Evolutionary conservation across 495 filamentous ascomycete species (phyloP), one percentile per base, ranked within the genome.

Genomic region (Pseudevernia furfuracea): DNA sequence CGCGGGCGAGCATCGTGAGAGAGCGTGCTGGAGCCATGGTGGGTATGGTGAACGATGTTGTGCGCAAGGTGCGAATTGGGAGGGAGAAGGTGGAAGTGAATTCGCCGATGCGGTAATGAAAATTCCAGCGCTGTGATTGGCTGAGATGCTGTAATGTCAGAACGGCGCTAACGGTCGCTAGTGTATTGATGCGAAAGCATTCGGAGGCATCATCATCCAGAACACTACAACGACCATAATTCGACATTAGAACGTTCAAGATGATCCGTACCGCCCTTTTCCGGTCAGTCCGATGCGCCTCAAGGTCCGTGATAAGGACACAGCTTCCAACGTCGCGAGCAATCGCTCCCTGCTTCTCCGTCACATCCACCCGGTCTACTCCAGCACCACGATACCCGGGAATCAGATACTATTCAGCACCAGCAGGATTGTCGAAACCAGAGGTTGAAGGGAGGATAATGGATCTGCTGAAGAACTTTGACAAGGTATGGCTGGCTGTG

Each of bases 401-500:
- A 64, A 77, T 89, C 70, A 83, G 94, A 74, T 87, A 84, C 79
- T 98, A 98, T 80, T 92, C 92, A 57, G 89, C 94, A 53, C 84
- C 82, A 55, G 85, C 86, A 63, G 87, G 85, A 52, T 80, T 97
- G 52, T 78, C 82, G 64, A 89, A 91, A 82, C 79, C 84, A 14
- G 92, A 97, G 76, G 88, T 97, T 64, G 88, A 96, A 77, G 89
- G 89, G 58, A 87, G 94, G 71, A 97, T 98, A 83, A 83, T 96
- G 77, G 86, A 89, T 79, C 82, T 98, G 64, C 77, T 98, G 75
- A 87, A 88, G 74, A 90, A 89, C 74, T 98, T 97, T 78, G 94
- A 98, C 81, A 98, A 98, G 88, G 94, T 96, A 76, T 70, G 87
- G 79, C 49, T 58, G 38, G 15, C 10, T 23, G 19, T 32, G 37